These are phyloP conservation scores for Bodo saltans DNA, from an alignment of 78 protist species.

Conservation along the genomic window DNA sequence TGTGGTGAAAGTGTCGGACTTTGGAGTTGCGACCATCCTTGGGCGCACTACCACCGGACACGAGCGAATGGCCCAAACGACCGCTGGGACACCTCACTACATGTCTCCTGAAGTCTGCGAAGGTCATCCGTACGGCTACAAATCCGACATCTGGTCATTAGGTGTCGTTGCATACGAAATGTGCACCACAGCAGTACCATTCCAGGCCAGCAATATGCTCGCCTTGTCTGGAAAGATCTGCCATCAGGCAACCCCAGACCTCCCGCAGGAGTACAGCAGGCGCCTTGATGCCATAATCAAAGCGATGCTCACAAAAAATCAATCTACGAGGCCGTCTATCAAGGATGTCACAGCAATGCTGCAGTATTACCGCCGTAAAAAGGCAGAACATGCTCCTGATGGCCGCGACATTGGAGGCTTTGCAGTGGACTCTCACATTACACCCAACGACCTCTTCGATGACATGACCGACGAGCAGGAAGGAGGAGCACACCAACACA, in stretches of 20 bases:
- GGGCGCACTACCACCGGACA: background rate
- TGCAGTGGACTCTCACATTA: too few relatives aligned
- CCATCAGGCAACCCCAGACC: background rate
- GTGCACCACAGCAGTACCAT: background rate
- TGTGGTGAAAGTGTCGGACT: slow-evolving; percentile 10
- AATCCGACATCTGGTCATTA: background rate
- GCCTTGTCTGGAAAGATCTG: background rate
- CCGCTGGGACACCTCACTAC: background rate
- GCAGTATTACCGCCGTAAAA: too few relatives aligned
- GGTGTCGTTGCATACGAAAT: background rate
- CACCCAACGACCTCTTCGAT: too few relatives aligned
- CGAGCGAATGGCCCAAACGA: background rate
- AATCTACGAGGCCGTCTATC: background rate
- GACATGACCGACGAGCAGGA: too few relatives aligned
- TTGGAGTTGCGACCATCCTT: background rate
- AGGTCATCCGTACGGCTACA: background rate
- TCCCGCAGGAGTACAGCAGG: background rate
- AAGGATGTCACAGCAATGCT: too few relatives aligned
- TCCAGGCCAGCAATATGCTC: background rate
- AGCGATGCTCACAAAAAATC: background rate
- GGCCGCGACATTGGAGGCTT: too few relatives aligned
- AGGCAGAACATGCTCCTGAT: too few relatives aligned
- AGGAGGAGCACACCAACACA: too few relatives aligned
- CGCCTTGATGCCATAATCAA: too few relatives aligned
- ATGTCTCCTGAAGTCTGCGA: background rate